Base-by-base conservation (phyloP, 352 stramenopile species). In the Phytophthora sp. region DNA sequence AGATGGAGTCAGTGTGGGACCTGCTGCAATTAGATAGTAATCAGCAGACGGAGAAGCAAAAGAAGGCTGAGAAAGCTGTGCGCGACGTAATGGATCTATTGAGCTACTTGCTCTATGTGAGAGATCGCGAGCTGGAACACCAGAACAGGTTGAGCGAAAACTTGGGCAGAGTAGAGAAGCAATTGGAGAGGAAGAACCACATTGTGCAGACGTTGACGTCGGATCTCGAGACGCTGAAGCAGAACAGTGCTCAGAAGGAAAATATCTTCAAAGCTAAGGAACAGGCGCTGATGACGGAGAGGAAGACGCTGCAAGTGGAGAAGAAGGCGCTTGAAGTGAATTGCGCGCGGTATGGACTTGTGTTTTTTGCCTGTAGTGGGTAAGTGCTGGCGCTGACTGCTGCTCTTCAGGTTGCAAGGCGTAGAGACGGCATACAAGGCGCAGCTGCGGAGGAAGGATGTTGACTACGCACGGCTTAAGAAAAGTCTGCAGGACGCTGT, bases 371-470 rank as follows among this genome's bases (percentile, higher is more conserved):
- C n/a, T n/a, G n/a, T n/a, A n/a, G n/a, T n/a, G 10, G 10, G 10
- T 27, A 7, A 35, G 20, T 37, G 10, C 18, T 61, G 41, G 23
- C 35, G 31, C 28, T 51, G 42, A 49, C 20, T 15, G 31, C 39
- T 30, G 21, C n/a, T 34, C 17, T 49, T 37, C 42, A 86, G 78
- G 28, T 52, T 94, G 48, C 83, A 92, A 63, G 84, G 85, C 7
- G 76, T 91, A 5, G 83, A 92, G 59, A 89, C 82, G 24, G 79
- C 78, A 7, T 92, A 78, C 54, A 92, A 91, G 42, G 77, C 86
- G 4, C 82, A 94, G 42, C 27, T 94, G 50, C 74, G 84, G 20
- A 77, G 75, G 31, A 92, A 91, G 52, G 86, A 94, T 58, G 71
- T 84, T 28, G 79, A 91, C 30, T 92, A 93, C 63, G 79, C 89